Conservation (phyloP, 2,329 filamentous ascomycete genomes). For the Cryphonectria nitschkei region DNA sequence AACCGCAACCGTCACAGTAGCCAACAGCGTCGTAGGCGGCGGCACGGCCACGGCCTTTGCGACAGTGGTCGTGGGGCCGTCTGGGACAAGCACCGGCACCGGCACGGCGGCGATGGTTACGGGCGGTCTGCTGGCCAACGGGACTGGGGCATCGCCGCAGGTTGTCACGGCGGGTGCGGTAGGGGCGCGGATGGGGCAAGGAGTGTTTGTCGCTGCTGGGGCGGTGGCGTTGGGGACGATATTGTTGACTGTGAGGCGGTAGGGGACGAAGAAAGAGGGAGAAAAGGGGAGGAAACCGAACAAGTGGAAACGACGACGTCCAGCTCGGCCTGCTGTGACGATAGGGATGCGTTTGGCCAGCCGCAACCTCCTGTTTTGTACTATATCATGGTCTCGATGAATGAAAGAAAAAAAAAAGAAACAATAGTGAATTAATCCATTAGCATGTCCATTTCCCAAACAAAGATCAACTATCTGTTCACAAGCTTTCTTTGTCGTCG, state of each 20-base stretch:
- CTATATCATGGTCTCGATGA: background rate
- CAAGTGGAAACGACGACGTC: too few species aligned
- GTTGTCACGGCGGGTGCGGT: background rate
- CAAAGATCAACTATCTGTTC: background rate
- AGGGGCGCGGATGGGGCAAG: background rate
- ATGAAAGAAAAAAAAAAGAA: background rate
- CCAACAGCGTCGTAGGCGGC: slow-evolving; percentile 2
- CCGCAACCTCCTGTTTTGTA: background rate
- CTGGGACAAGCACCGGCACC: background rate
- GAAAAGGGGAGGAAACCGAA: background rate
- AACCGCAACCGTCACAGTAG: slow-evolving; percentile 5
- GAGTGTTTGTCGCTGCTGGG: background rate
- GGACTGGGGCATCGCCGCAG: background rate
- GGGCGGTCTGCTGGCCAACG: background rate
- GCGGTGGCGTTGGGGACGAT: slow-evolving; percentile 1
- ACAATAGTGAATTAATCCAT: background rate
- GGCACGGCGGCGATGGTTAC: background rate
- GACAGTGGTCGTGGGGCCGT: slow-evolving; percentile 19
- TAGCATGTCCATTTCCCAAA: background rate
- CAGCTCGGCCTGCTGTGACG: background rate
- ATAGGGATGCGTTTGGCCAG: background rate
- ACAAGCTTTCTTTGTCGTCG: background rate
- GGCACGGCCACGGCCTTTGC: slow-evolving; percentile 22
- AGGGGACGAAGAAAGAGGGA: too few species aligned
- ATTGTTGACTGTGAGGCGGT: background rate